A percentile compares a stretch with the other conserved stretches of the same genome.
These are phyloP conservation scores for Murraya paniculata DNA, from an alignment of 345 rosid species.

Conservation along the genomic window DNA sequence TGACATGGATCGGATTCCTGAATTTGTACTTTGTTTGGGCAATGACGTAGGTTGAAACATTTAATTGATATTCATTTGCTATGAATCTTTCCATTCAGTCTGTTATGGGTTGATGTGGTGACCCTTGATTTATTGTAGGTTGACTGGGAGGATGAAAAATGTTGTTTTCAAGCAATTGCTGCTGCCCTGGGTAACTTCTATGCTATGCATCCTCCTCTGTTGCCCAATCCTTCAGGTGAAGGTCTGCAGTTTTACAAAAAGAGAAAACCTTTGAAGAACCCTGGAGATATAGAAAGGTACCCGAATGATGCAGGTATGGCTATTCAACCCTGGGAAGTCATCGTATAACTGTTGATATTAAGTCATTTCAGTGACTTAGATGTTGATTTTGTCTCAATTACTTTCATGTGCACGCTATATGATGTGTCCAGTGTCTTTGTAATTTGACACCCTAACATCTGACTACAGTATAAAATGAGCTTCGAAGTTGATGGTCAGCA, in stretches of 20 bases:
- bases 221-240: constrained; percentile 84
- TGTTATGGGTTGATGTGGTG: neutral
- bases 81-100: constrained; percentile 1
- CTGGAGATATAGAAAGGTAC: constrained; percentile 26
- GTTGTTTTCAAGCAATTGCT: constrained; percentile 79
- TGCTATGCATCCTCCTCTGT: constrained; percentile 84
- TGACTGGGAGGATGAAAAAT: constrained; percentile 86
- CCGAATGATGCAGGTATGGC: constrained; percentile 37
- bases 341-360: neutral
- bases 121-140: constrained; percentile 40
- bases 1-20: constrained; percentile 97
- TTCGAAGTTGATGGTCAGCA: no score
- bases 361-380: neutral
- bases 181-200: constrained; percentile 90
- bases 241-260: constrained; percentile 61
- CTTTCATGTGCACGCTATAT: neutral
- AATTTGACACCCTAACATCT: neutral
- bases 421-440: neutral
- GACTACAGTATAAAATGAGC: neutral
- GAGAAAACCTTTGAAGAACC: constrained; percentile 31
- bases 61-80: neutral
- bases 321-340: neutral
- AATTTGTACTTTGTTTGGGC: constrained; percentile 82
- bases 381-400: neutral
- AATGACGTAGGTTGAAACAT: constrained; percentile 70